Conservation (phyloP, 2,329 filamentous ascomycete species). For the Alternaria novae-zelandiae region DNA sequence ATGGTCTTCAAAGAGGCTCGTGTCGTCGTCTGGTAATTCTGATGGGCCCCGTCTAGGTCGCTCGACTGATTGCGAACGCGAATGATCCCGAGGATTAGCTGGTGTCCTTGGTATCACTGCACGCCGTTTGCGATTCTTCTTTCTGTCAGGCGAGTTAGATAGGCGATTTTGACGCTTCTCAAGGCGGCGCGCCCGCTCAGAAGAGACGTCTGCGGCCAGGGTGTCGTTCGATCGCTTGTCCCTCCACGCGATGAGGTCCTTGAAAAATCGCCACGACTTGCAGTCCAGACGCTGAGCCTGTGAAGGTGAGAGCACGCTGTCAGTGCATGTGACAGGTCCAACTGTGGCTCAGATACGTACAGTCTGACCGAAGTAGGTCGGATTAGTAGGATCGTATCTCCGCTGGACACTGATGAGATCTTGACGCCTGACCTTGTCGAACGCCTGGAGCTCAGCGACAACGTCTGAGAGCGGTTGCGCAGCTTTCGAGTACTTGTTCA, state of each 20-base stretch:
- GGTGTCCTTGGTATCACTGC: not conserved
- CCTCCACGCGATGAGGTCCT: not conserved
- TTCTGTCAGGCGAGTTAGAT: not conserved
- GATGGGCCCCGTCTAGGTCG: not conserved
- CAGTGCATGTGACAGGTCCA: not conserved
- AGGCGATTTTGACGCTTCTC: not conserved
- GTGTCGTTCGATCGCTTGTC: not conserved
- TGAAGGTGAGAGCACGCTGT: not conserved
- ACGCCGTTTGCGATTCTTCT: not conserved
- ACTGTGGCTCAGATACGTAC: not conserved
- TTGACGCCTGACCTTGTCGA: not conserved
- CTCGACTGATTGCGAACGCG: not conserved
- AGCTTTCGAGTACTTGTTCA: not conserved
- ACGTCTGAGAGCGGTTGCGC: not conserved
- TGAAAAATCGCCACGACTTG: not conserved
- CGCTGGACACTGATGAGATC: not conserved
- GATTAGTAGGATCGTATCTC: not conserved
- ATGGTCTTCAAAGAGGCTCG: not conserved
- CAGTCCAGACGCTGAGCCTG: not conserved
- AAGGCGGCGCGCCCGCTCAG: not conserved
- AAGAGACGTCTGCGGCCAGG: not conserved
- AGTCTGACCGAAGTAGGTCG: not conserved
- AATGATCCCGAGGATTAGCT: not conserved
- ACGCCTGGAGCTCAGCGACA: not conserved
- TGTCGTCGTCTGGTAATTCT: not conserved